Base-by-base conservation (phyloP, 352 stramenopile species). In the Pythium rishiriense region DNA sequence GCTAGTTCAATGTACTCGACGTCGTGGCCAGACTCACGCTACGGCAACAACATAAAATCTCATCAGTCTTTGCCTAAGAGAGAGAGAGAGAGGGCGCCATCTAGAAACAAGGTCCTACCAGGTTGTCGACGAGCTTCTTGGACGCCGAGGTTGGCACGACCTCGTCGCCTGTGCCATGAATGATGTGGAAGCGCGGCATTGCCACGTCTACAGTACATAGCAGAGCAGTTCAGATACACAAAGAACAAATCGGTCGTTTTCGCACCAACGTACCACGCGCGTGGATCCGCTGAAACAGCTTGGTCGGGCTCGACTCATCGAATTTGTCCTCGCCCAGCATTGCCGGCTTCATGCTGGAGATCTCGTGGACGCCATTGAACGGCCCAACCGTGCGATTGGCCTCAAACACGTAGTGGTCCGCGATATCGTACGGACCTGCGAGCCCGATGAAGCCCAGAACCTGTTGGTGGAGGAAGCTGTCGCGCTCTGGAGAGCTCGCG, bases 341-440 rank as follows among this genome's bases (percentile, higher is more conserved):
- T 19, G 83, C 76, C 24, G 83, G 83, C 59, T 93, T 88, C 81
- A 93, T 88, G 17, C 78, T 71, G 50, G 83, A 93, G 58, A 93
- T 85, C 42, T 87, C 78, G 56, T 90, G 79, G 41, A 90, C 81
- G 46, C 81, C 81, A 73, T 69, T 15, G 25, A 70, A 45, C 4
- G 75, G 79, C 4, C 78, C 77, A 21, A 90, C 75, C 6, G 66
- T 56, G 29, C 84, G 84, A 41, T 85, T 60, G 52, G 73, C 84
- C 61, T 91, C 84, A 57, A 87, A 91, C 12, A 69, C 53, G 59
- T 90, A 93, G 66, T 93, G 84, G 28, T 93, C 84, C 2, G 68
- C 70, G 51, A 93, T 91, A 62, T 93, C 80, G 60, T 87, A 93
- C 21, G 81, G 80, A 11, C 73, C 80, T 4, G 78, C 66, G 22